Percentiles rank a stretch among this genome's conserved stretches.
Evolutionary conservation across 371 early-diverging fungal species (phyloP).

Genomic region (Globomyces sp.): DNA sequence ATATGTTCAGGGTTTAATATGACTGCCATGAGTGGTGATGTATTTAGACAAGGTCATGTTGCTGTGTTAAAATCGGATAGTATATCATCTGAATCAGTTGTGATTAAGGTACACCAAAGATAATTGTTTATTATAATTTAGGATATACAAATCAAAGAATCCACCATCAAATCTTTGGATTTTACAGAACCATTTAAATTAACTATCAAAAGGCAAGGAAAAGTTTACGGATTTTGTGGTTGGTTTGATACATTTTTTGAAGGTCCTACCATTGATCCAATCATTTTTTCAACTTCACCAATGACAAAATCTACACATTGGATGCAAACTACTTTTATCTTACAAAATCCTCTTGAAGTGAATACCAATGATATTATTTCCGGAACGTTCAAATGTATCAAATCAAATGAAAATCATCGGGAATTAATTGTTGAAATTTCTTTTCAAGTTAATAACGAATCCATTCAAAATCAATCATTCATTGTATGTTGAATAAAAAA

Average conservation of each 20-base stretch:
- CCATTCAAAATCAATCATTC: no score
- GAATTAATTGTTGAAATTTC: conserved; percentile 52
- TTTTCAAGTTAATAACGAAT: no score
- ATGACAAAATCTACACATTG: conserved; percentile 92
- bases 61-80: conserved; percentile 84
- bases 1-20: conserved; percentile 68
- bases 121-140: conserved; percentile 51
- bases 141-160: conserved; percentile 76
- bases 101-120: conserved; percentile 8
- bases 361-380: conserved; percentile 33
- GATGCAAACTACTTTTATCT: conserved; percentile 93
- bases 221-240: conserved; percentile 77
- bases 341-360: conserved; percentile 36
- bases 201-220: conserved; percentile 73
- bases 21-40: conserved; percentile 81
- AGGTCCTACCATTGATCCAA: conserved; percentile 58
- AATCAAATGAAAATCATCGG: conserved; percentile 54
- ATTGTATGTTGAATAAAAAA: no score
- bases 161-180: conserved; percentile 79
- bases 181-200: conserved; percentile 79
- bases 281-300: conserved; percentile 90
- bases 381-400: conserved; percentile 60
- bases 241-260: conserved; percentile 94
- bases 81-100: conserved; percentile 67
- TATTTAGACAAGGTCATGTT: conserved; percentile 89